Evolutionary conservation across 1,139 yeast genomes (phyloP).

Genomic region (Diutina pseudorugosa): DNA sequence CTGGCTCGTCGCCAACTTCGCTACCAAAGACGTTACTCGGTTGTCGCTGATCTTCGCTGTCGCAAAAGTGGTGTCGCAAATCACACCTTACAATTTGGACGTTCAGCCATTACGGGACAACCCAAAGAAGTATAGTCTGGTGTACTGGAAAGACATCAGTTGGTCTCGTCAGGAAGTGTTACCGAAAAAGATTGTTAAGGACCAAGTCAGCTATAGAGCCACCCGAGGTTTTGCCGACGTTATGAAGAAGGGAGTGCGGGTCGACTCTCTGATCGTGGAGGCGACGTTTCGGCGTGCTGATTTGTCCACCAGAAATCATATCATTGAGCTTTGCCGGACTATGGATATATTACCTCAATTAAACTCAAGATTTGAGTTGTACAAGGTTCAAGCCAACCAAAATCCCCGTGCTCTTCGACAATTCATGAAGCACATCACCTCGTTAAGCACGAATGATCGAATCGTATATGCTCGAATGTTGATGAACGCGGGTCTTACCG

Average conservation of each 20-base stretch:
- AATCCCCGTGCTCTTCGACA: neutral
- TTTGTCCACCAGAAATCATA: neutral
- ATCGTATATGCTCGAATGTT: neutral
- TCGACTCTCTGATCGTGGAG: neutral
- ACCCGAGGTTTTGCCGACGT: neutral
- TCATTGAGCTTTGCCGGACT: neutral
- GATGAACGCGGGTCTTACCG: neutral
- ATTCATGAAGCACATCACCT: neutral
- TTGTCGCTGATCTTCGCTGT: neutral
- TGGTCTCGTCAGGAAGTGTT: neutral
- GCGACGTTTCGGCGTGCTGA: conserved; percentile 2
- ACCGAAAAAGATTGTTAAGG: neutral
- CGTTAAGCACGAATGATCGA: neutral
- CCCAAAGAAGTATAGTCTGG: neutral
- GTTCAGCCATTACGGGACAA: neutral
- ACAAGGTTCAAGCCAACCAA: neutral
- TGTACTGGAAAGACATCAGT: neutral
- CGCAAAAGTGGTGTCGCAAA: neutral
- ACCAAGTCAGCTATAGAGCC: neutral
- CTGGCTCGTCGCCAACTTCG: neutral
- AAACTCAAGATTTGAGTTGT: neutral
- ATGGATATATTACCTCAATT: neutral
- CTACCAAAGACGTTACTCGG: neutral
- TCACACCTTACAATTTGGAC: neutral
- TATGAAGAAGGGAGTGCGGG: conserved; percentile 3